A percentile compares a stretch with the other conserved stretches of the same genome.
Evolutionary conservation across 176 grass and related monocot genomes (phyloP).

Genomic region (Oryza longistaminata): DNA sequence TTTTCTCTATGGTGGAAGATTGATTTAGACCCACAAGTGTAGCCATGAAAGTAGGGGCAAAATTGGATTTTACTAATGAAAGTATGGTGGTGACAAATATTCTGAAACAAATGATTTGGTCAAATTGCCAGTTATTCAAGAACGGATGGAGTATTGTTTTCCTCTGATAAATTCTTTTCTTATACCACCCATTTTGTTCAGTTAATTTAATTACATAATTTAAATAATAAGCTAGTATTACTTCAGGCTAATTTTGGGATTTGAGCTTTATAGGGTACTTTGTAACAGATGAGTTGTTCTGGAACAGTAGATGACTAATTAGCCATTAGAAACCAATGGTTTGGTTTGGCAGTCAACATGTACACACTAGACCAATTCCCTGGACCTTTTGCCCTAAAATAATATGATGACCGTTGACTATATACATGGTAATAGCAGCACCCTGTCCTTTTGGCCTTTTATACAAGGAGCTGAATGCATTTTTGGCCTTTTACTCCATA

Average conservation of each 20-base stretch:
- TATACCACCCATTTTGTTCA: background rate
- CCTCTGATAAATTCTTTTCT: constrained; percentile 6
- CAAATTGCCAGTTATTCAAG: no score
- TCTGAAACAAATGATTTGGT: no score
- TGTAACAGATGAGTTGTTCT: background rate
- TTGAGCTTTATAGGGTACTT: background rate
- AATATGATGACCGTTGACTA: constrained; percentile 1
- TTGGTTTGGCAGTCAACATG: background rate
- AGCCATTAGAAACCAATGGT: background rate
- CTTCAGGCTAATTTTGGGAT: constrained; percentile 6
- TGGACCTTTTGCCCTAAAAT: constrained; percentile 2
- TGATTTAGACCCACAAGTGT: no score
- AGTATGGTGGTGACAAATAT: no score
- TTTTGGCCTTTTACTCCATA: background rate
- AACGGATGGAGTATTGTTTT: background rate
- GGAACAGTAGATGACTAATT: background rate
- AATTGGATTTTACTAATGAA: no score
- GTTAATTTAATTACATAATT: background rate
- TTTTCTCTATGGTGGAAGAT: no score
- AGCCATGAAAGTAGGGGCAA: no score
- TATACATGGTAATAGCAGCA: background rate
- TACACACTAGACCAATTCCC: background rate
- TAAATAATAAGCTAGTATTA: background rate
- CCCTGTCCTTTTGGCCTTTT: constrained; percentile 23
- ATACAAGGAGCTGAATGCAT: background rate